These are phyloP conservation scores for Kodamaea nitidulidarum DNA, from an alignment of 805 yeast species.

Conservation along the genomic window DNA sequence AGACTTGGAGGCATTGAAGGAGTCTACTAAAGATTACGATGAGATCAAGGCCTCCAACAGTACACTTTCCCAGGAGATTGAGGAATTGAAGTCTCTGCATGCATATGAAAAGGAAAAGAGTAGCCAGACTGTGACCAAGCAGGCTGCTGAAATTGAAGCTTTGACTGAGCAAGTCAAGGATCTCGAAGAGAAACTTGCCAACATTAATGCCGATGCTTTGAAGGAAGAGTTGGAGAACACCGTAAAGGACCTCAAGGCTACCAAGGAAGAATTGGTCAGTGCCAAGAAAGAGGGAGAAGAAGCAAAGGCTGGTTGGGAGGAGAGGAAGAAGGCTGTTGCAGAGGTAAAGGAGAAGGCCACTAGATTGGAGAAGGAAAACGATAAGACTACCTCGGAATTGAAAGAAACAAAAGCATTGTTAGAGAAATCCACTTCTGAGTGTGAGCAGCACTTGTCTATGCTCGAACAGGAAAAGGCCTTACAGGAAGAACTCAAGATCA, in stretches of 20 bases:
- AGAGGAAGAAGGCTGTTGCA: background rate
- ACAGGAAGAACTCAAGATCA: background rate
- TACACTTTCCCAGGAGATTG: background rate
- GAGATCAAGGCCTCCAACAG: background rate
- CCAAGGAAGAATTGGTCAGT: no score
- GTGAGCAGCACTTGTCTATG: no score
- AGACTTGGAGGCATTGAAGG: background rate
- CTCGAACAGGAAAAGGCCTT: no score
- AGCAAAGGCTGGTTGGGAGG: no score
- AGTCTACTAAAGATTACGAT: background rate
- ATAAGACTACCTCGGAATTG: background rate
- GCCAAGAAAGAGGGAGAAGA: no score
- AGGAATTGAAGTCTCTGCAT: background rate
- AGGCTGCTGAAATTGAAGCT: background rate
- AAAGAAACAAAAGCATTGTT: no score
- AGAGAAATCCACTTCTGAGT: no score
- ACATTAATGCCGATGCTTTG: no score
- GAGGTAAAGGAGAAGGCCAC: background rate
- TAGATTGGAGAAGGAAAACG: background rate
- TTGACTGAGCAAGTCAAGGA: background rate
- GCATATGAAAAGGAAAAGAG: background rate
- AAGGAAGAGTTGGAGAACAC: no score
- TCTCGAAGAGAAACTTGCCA: background rate
- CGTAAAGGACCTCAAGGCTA: no score
- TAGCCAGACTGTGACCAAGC: background rate